Conservation (phyloP, 169 alveolate species). For the Cyclospora cayetanensis region DNA sequence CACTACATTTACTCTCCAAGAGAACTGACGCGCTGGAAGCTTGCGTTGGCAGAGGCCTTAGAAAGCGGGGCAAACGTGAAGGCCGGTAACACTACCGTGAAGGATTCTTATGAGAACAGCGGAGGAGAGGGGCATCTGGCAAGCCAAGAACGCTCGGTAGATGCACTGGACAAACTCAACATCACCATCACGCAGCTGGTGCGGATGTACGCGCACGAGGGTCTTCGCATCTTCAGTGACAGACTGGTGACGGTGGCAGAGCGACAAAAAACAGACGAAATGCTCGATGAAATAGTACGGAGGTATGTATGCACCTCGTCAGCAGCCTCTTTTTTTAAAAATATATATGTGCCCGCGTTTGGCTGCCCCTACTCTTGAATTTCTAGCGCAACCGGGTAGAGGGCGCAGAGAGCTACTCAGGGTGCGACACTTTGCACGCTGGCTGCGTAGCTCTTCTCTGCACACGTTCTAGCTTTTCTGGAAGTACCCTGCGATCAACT, state of each 20-base stretch:
- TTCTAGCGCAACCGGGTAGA: no score
- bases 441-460: no score
- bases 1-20: slow-evolving; percentile 98
- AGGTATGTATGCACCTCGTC: slow-evolving; percentile 71
- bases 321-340: background rate
- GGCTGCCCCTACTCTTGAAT: no score
- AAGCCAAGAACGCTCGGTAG: background rate
- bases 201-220: slow-evolving; percentile 95
- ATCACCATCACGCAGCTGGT: slow-evolving; percentile 82
- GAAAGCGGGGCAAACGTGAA: slow-evolving; percentile 23
- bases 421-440: no score
- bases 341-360: no score
- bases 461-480: no score
- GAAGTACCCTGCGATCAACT: no score
- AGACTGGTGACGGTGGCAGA: slow-evolving; percentile 94
- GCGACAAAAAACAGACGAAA: slow-evolving; percentile 93
- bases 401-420: no score
- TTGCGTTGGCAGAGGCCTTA: slow-evolving; percentile 71
- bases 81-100: background rate
- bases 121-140: background rate
- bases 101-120: background rate
- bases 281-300: slow-evolving; percentile 89
- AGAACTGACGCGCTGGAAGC: slow-evolving; percentile 98
- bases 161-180: slow-evolving; percentile 4
- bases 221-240: slow-evolving; percentile 96